phyloP scores from a whole-genome alignment of 163 green algal genomes.

The Chlamydomonas reinhardtii region DNA sequence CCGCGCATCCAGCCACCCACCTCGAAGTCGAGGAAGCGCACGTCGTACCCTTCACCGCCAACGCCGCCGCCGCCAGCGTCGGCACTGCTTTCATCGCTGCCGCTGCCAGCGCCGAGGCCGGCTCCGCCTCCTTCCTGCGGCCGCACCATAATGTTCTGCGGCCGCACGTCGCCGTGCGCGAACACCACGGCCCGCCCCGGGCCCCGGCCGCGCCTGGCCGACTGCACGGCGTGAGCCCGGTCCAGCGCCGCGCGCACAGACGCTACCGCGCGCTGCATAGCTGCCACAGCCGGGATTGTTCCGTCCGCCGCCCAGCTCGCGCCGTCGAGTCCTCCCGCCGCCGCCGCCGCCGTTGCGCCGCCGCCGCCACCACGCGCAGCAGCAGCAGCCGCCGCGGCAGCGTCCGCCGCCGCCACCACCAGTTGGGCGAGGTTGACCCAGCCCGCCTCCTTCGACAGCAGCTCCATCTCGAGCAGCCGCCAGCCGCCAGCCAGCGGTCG shows the following conservation, averaged over 20 bases:
- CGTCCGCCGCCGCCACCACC: not conserved
- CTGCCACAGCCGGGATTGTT: too few species aligned
- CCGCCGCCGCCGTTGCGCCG: not conserved
- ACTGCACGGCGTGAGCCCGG: not conserved
- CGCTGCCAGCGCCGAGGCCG: not conserved
- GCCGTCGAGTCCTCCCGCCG: not conserved
- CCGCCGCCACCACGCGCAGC: not conserved
- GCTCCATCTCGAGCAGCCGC: slow-evolving; percentile 2
- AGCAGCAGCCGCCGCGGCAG: not conserved
- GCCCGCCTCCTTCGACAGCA: not conserved
- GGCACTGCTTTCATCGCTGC: too few species aligned
- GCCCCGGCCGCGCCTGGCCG: too few species aligned
- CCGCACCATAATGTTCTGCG: slow-evolving; percentile 2
- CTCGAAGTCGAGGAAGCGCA: slow-evolving; percentile 6
- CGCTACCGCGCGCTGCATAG: too few species aligned
- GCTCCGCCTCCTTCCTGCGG: too few species aligned
- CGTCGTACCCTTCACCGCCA: not conserved
- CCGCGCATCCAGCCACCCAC: too few species aligned
- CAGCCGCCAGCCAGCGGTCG: not conserved
- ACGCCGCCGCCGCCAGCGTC: not conserved
- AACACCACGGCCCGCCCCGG: not conserved
- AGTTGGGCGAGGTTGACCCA: not conserved
- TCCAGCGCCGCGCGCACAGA: not conserved
- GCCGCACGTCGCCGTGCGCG: slow-evolving; percentile 1
- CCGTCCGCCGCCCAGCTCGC: not conserved